Evolutionary conservation across 1,284 basidiomycete species (phyloP).

Genomic region (Leccinum subrobustum): DNA sequence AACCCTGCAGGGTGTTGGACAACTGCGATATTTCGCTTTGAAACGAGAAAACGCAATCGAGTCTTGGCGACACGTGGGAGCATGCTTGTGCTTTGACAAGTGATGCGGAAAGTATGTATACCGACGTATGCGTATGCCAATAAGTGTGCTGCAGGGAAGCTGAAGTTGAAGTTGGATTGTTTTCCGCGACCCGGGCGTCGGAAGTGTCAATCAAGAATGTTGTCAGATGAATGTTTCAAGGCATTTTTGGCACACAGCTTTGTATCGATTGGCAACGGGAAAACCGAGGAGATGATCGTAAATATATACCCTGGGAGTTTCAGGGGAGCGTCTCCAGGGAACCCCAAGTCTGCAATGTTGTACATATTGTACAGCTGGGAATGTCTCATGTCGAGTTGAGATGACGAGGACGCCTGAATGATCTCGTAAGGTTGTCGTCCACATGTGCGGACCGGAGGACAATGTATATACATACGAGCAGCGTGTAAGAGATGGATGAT

Average conservation of each 20-base stretch:
- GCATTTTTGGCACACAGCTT: slow-evolving; percentile 6
- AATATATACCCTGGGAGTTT: slow-evolving; percentile 9
- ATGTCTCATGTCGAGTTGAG: slow-evolving; percentile 1
- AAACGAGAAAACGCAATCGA: not conserved
- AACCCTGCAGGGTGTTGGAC: not conserved
- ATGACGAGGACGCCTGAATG: not conserved
- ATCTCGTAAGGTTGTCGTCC: not conserved
- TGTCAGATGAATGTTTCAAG: slow-evolving; percentile 18
- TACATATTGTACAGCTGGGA: not conserved
- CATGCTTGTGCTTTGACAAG: not conserved
- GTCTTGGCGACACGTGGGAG: not conserved
- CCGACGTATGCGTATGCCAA: not conserved
- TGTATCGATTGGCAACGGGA: slow-evolving; percentile 3
- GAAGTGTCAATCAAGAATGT: slow-evolving; percentile 11
- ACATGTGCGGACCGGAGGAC: not conserved
- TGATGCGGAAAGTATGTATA: not conserved
- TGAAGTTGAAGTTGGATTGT: not conserved
- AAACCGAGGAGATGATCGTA: slow-evolving; percentile 18
- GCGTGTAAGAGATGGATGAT: not conserved
- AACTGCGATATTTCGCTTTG: not conserved
- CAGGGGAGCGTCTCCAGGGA: slow-evolving; percentile 1
- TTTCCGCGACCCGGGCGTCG: slow-evolving; percentile 6
- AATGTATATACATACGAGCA: not conserved
- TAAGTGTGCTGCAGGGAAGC: not conserved
- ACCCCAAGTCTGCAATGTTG: not conserved